Evolutionary conservation across 2,329 filamentous ascomycete species (phyloP), one percentile per base, ranked within the genome.

Genomic region (Metarhizium album): DNA sequence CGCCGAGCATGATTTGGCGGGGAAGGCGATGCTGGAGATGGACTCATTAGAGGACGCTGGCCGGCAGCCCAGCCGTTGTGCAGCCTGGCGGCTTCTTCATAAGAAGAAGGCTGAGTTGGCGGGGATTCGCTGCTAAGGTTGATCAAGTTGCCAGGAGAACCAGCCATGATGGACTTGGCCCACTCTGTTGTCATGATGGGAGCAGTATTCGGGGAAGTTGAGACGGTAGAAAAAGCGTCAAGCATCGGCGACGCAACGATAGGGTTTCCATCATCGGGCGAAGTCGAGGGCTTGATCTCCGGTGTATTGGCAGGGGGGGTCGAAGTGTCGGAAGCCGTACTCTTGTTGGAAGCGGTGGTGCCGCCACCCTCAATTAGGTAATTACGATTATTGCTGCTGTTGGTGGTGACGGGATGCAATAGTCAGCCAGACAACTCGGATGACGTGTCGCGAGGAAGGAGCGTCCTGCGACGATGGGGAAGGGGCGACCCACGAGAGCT

Each of bases 71-170:
- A 59, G 66, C 70, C 58, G 52, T 73, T 71, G 40, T 70, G 65
- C 45, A 71, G 60, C 35, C 69, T 70, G 48, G 68, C 58, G 5
- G 69, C 62, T 54, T 76, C 74, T 57, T 76, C 74, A 55, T 75
- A 76, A 2, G 74, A 76, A 20, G 74, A 76, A 16, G 74, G 74
- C 45, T 74, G 73, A 18, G 73, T 77, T 2, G 75, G 74, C 46
- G 75, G 74, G 22, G 74, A 78, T 55, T 78, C 75, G 49, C 73
- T 73, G 61, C 69, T 68, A 52, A 77, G 60, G 59, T 68, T 75
- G 55, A 76, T 75, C 51, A 76, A 65, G 53, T 77, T 77, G 47
- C 72, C 69, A n/a, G 74, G 74, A n/a, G 75, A 77, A 52, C 72
- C 71, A 35, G 70, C 71, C 53, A 76, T 66, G 48, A 52, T 48